phyloP scores from a whole-genome alignment of 805 yeast species.

The Lipomyces lipofer region DNA sequence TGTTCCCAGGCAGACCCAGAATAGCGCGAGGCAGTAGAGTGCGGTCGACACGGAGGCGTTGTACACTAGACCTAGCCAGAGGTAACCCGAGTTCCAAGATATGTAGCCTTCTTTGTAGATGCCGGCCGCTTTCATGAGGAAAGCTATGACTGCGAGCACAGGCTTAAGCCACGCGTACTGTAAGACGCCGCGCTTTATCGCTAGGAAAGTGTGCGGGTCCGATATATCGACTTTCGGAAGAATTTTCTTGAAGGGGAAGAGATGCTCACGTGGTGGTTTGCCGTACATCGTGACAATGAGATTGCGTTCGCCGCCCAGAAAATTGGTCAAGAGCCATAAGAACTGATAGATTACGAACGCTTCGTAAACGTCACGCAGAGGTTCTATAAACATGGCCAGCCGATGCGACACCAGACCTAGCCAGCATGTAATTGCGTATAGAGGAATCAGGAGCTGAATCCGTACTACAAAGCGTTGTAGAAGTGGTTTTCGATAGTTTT shows the following conservation, averaged over 20 bases:
- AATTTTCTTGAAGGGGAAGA: slow-evolving; percentile 49
- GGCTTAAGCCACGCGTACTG: slow-evolving; percentile 98
- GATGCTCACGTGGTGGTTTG: slow-evolving; percentile 67
- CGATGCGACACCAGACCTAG: slow-evolving; percentile 44
- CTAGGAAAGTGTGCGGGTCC: slow-evolving; percentile 76
- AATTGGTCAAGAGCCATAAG: slow-evolving; percentile 74
- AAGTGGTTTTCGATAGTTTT: slow-evolving; percentile 81
- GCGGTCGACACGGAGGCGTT: slow-evolving; percentile 80
- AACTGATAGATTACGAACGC: slow-evolving; percentile 95
- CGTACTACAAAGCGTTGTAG: slow-evolving; percentile 84
- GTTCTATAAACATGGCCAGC: slow-evolving; percentile 57
- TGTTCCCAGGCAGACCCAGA: slow-evolving; percentile 84
- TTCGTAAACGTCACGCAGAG: slow-evolving; percentile 85
- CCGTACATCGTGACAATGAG: slow-evolving; percentile 73
- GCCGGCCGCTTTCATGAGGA: slow-evolving; percentile 50
- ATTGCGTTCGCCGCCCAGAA: slow-evolving; percentile 89
- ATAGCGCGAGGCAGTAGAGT: slow-evolving; percentile 78
- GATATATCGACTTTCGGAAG: slow-evolving; percentile 71
- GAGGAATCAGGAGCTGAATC: slow-evolving; percentile 61
- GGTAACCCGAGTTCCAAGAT: slow-evolving; percentile 51
- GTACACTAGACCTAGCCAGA: slow-evolving; percentile 70
- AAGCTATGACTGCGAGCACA: slow-evolving; percentile 59
- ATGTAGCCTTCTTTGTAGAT: slow-evolving; percentile 54
- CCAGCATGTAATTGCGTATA: slow-evolving; percentile 34
- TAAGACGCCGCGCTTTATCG: slow-evolving; percentile 77